Evolutionary conservation across 106 monocot species (phyloP), one percentile per base, ranked within the genome.

Genomic region (Cymbidium sinense): DNA sequence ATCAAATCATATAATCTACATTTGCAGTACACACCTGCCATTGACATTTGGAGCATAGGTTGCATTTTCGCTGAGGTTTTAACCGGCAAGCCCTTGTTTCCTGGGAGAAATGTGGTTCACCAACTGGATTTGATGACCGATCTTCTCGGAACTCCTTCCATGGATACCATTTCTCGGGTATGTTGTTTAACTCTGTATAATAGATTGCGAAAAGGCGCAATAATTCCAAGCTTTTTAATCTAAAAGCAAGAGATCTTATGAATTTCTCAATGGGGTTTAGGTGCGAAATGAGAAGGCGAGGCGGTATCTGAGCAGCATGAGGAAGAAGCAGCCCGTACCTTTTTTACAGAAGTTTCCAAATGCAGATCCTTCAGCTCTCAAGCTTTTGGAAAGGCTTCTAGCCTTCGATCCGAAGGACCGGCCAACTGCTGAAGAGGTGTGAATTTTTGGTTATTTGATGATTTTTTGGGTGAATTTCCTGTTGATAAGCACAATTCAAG

Each of bases 11-110:
- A 33, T 3, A 19, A 79, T 76, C 75, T 76, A 31, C 43, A 33
- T 77, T 79, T 83, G 82, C 91, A 96, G 96, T 96, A 96, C 50
- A 93, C 93, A 52, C 84, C 96, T 30, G 93, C 93, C 33, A 96
- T 96, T 83, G 96, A 96, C 82, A 89, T 93, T 21, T 96, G 93
- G 96, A 96, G 96, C 78, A 96, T 96, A 76, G 96, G 96, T 76
- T 96, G 96, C 84, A 96, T 96, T 64, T 96, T 96, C 83, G 96
- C 96, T 34, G 96, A 96, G 75, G 84, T 96, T 54, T 83, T 96
- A 69, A 93, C 91, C 30, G 93, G 96, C 43, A 96, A 93, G 82
- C 96, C 96, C 64, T 73, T 96, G 29, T 96, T 96, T 79, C 96
- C 96, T 51, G 96, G 96, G 8, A 93, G 93, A 84, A 96, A 96